Conservation (phyloP, 805 yeast genomes). For the Saturnispora quitensis region DNA sequence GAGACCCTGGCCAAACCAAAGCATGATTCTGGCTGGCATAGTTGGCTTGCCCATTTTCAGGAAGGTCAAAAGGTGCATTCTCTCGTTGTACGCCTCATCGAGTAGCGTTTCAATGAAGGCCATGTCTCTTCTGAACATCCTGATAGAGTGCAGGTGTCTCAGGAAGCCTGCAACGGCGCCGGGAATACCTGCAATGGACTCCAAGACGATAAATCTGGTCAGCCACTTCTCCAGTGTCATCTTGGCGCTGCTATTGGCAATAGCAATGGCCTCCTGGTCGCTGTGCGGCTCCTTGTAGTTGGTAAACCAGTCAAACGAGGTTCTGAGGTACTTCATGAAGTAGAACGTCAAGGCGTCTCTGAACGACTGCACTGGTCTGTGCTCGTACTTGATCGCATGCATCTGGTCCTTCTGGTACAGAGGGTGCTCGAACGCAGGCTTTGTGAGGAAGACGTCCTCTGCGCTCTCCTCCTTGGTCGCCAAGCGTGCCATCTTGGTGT, state of each 20-base stretch:
- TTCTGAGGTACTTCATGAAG: conserved; percentile 38
- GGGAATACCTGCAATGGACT: conserved; percentile 72
- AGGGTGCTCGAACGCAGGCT: conserved; percentile 37
- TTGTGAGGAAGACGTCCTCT: conserved; percentile 19
- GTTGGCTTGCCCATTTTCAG: conserved; percentile 57
- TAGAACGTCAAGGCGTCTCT: conserved; percentile 46
- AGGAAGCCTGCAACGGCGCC: conserved; percentile 69
- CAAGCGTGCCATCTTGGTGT: conserved; percentile 12
- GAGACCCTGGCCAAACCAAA: conserved; percentile 60
- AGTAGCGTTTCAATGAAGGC: conserved; percentile 68
- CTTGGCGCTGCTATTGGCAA: conserved; percentile 28
- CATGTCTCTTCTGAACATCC: conserved; percentile 55
- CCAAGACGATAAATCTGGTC: conserved; percentile 52
- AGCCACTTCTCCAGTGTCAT: conserved; percentile 63
- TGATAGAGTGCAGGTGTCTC: conserved; percentile 55
- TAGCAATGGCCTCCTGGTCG: conserved; percentile 20
- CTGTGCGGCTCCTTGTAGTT: conserved; percentile 54
- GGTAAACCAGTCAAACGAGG: conserved; percentile 50
- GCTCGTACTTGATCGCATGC: conserved; percentile 38
- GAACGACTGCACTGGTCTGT: conserved; percentile 37
- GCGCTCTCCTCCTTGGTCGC: conserved; percentile 8
- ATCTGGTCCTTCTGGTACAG: conserved; percentile 29
- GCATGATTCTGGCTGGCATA: conserved; percentile 42
- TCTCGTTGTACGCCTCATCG: conserved; percentile 71
- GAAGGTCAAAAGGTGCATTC: conserved; percentile 68